Percentiles rank a stretch among this genome's conserved stretches.
Conservation (phyloP, 2,329 filamentous ascomycete species). For the Aspergillus tamarii region DNA sequence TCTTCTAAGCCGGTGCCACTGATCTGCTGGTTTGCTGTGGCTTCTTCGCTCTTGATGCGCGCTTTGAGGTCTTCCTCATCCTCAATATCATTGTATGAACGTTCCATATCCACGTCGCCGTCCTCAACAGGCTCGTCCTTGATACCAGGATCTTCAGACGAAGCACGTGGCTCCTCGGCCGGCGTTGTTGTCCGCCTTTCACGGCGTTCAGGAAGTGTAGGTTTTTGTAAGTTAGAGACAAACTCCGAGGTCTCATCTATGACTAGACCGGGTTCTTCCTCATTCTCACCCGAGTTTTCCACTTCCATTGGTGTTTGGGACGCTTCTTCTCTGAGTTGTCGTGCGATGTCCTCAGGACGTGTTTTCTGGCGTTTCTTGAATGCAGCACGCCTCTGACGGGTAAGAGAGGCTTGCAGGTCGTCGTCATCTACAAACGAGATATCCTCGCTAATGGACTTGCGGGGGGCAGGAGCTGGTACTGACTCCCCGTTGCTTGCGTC, state of each 20-base stretch:
- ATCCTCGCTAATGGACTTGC: slow-evolving; percentile 68
- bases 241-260: slow-evolving; percentile 97
- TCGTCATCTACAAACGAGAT: slow-evolving; percentile 85
- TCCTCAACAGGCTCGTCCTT: slow-evolving; percentile 48
- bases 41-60: slow-evolving; percentile 53
- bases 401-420: slow-evolving; percentile 83
- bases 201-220: slow-evolving; percentile 59
- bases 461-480: slow-evolving; percentile 44
- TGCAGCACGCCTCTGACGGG: slow-evolving; percentile 77
- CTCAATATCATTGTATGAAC: slow-evolving; percentile 55
- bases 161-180: slow-evolving; percentile 33
- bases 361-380: slow-evolving; percentile 90
- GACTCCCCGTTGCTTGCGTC: slow-evolving; percentile 58
- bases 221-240: slow-evolving; percentile 79
- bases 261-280: slow-evolving; percentile 70
- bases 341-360: slow-evolving; percentile 83
- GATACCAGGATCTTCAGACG: slow-evolving; percentile 21
- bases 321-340: slow-evolving; percentile 70
- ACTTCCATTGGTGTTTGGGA: slow-evolving; percentile 60
- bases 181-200: slow-evolving; percentile 40
- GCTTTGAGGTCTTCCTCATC: slow-evolving; percentile 55
- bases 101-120: slow-evolving; percentile 59
- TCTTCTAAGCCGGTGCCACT: slow-evolving; percentile 75
- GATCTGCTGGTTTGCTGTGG: slow-evolving; percentile 50
- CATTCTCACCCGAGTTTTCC: slow-evolving; percentile 58